Evolutionary conservation across 345 rosid genomes (phyloP), one percentile per base, ranked within the genome.

Genomic region (Brassica juncea): DNA sequence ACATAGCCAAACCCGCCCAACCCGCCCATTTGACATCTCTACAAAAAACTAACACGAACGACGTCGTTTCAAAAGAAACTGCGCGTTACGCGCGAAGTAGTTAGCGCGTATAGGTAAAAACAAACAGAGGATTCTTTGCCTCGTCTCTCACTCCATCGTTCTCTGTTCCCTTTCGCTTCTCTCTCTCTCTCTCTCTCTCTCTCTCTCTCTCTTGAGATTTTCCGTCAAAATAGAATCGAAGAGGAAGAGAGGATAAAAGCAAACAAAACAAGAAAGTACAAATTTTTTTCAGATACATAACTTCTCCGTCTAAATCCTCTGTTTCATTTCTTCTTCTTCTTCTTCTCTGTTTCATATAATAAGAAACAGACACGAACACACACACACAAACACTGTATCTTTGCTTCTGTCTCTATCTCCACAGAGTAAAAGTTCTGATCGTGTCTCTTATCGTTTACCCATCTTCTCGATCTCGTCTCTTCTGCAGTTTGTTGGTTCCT

Each of bases 361-460:
- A 74, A 71, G 49, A 76, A 27, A 68, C 62, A 52, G 30, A 37
- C 15, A 52, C 66, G 23, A 7, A 55, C 61, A 59, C 64, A 54
- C 64, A 54, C 44, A 10, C 9, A 77, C n/a, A 64, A 64, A 58
- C 69, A 66, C 70, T 77, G 76, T 80, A 12, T 74, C 75, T 68
- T 71, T 63, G 66, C 76, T 55, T 73, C 59, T 15, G 70, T 59
- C 61, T 42, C 52, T 39, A 77, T 71, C 73, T 75, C 78, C 64
- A 76, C 81, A 75, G 84, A 80, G 75, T 67, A 83, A 82, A 44
- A 84, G 74, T 86, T 89, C 79, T 83, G 88, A 84, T 87, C 86
- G 72, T 84, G 84, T 85, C 82, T 76, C 73, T 87, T 76, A 67
- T 84, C 74, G 80, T 52, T 76, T 21, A 25, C 81, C 76, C 76